Evolutionary conservation across 75 land plant genomes (phyloP).

Genomic region (Cunninghamia lanceolata): DNA sequence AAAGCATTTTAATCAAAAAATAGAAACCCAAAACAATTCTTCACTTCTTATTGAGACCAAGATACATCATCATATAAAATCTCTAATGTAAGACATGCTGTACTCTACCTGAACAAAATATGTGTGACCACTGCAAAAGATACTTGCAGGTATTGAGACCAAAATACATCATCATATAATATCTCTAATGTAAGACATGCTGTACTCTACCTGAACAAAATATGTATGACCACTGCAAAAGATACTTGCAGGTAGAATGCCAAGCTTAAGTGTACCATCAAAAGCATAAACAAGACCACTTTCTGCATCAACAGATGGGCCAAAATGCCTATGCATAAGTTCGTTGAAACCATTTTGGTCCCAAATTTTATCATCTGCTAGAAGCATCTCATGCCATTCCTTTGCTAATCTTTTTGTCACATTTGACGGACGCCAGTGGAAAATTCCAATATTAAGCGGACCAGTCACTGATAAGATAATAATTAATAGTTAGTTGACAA

Average conservation of each 20-base stretch:
- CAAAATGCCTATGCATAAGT: constrained; percentile 48
- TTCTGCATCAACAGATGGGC: constrained; percentile 76
- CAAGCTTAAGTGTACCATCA: constrained; percentile 82
- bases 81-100: not conserved
- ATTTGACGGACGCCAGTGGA: constrained; percentile 88
- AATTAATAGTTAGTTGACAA: not conserved
- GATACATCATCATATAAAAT: not conserved
- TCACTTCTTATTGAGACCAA: not conserved
- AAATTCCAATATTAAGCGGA: constrained; percentile 87
- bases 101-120: constrained; percentile 89
- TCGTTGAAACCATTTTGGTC: constrained; percentile 98
- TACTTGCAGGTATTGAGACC: constrained; percentile 77
- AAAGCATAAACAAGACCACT: constrained; percentile 82
- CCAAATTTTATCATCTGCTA: constrained; percentile 89
- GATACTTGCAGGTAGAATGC: constrained; percentile 88
- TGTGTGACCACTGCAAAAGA: constrained; percentile 98
- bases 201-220: constrained; percentile 82
- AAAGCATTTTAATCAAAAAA: not conserved
- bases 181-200: not conserved
- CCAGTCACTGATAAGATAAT: constrained; percentile 51
- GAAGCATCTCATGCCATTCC: constrained; percentile 76
- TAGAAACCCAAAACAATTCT: not conserved
- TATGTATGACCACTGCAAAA: constrained; percentile 99
- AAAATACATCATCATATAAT: not conserved
- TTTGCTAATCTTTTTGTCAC: constrained; percentile 66